phyloP scores from a whole-genome alignment of 2,329 filamentous ascomycete genomes.

The Colletotrichum coccodes region DNA sequence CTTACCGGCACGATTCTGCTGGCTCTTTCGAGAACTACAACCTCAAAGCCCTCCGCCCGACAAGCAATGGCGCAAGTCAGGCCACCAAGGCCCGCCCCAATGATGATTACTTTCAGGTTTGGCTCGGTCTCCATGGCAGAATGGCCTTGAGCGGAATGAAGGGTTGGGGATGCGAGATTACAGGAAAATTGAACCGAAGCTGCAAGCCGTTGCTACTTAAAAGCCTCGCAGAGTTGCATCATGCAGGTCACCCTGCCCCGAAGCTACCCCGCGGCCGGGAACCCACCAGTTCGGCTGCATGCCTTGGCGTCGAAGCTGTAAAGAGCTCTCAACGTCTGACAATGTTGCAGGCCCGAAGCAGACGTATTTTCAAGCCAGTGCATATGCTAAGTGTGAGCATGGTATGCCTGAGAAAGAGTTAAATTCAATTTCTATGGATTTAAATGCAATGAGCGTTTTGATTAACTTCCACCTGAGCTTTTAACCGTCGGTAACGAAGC shows the following conservation, averaged over 20 bases:
- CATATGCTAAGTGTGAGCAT: too few species aligned
- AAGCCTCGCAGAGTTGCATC: not conserved
- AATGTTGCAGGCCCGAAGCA: too few species aligned
- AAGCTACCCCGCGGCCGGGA: not conserved
- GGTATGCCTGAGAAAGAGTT: too few species aligned
- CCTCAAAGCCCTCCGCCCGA: conserved; percentile 15
- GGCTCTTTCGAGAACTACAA: conserved; percentile 31
- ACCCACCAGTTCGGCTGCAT: too few species aligned
- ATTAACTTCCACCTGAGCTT: too few species aligned
- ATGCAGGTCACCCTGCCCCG: not conserved
- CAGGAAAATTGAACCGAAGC: not conserved
- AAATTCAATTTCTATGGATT: too few species aligned
- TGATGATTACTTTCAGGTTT: conserved; percentile 22
- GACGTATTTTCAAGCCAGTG: too few species aligned
- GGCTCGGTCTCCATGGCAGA: not conserved
- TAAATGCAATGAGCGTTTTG: too few species aligned
- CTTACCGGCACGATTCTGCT: conserved; percentile 17
- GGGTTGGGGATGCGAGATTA: not conserved
- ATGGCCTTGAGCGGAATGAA: too few species aligned
- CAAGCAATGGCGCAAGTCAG: conserved; percentile 31
- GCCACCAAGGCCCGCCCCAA: conserved; percentile 26
- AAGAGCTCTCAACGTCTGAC: too few species aligned
- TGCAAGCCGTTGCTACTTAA: not conserved
- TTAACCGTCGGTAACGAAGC: too few species aligned
- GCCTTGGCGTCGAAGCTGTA: too few species aligned